Conservation (phyloP, 805 yeast species). For the Candida saitoana region DNA sequence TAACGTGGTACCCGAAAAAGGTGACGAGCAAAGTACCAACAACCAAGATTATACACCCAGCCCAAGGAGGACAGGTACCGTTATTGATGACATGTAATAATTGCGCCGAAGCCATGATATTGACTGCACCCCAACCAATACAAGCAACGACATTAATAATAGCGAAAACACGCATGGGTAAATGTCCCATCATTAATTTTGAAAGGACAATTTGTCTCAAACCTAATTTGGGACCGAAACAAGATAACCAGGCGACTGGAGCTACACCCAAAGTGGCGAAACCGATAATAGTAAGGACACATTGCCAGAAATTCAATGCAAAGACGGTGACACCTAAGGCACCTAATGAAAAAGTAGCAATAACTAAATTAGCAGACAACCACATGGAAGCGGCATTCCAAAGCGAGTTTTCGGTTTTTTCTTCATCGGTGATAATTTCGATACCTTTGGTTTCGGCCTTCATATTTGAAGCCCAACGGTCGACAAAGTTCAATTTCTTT, state of each 20-base stretch:
- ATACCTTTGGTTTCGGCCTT: conserved; percentile 63
- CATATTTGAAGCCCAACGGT: conserved; percentile 30
- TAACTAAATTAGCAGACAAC: conserved; percentile 85
- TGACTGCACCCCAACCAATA: conserved; percentile 94
- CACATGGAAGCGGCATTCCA: conserved; percentile 81
- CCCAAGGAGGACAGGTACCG: conserved; percentile 78
- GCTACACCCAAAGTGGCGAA: conserved; percentile 69
- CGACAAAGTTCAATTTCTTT: conserved; percentile 16
- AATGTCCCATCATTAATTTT: conserved; percentile 72
- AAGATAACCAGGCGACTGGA: conserved; percentile 79
- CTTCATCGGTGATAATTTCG: conserved; percentile 75
- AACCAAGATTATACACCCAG: conserved; percentile 75
- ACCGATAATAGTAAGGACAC: conserved; percentile 62
- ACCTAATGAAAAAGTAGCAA: conserved; percentile 80
- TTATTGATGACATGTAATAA: conserved; percentile 71
- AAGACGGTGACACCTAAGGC: conserved; percentile 55
- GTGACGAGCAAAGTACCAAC: conserved; percentile 66
- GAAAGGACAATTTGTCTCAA: conserved; percentile 84
- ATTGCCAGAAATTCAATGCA: conserved; percentile 69
- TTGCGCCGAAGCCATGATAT: conserved; percentile 86
- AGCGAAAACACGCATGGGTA: conserved; percentile 72
- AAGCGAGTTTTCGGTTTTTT: conserved; percentile 63
- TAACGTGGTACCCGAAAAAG: conserved; percentile 78
- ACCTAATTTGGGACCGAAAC: conserved; percentile 81
- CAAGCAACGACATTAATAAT: conserved; percentile 77